Evolutionary conservation across 352 stramenopile species (phyloP).

Genomic region (Globisporangium ultimum): DNA sequence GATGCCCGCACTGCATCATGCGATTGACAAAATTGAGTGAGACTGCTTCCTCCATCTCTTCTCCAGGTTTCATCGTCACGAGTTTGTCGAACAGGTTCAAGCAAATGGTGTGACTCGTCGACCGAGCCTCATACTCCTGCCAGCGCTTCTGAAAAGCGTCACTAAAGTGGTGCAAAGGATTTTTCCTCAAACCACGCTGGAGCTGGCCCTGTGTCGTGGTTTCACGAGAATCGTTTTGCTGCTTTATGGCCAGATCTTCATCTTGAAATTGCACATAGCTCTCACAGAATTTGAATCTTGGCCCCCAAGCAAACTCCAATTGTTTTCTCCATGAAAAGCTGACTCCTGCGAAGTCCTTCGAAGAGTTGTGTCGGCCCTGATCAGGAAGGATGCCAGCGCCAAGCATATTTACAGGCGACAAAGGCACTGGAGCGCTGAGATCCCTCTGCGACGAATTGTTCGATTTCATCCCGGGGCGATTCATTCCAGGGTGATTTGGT

Average conservation of each 20-base stretch:
- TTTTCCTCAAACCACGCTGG: slow-evolving; percentile 18
- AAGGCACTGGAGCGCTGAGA: slow-evolving; percentile 7
- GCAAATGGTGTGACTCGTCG: slow-evolving; percentile 47
- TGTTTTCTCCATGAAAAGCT: slow-evolving; percentile 55
- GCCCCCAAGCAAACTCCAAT: slow-evolving; percentile 53
- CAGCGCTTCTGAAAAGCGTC: slow-evolving; percentile 43
- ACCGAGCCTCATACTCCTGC: slow-evolving; percentile 48
- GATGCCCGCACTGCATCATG: slow-evolving; percentile 56
- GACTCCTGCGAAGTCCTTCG: slow-evolving; percentile 22
- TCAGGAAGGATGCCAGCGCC: slow-evolving; percentile 1
- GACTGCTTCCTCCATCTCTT: slow-evolving; percentile 56
- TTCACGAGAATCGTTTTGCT: background rate
- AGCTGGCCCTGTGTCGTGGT: background rate
- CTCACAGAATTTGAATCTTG: slow-evolving; percentile 44
- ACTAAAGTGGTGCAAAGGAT: slow-evolving; percentile 45
- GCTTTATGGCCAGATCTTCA: background rate
- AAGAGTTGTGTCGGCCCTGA: slow-evolving; percentile 18
- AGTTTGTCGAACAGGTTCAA: slow-evolving; percentile 53
- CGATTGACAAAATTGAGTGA: slow-evolving; percentile 45
- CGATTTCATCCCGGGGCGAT: slow-evolving; percentile 5
- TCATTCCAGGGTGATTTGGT: background rate
- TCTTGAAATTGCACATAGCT: slow-evolving; percentile 4
- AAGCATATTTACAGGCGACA: slow-evolving; percentile 14
- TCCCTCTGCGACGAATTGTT: slow-evolving; percentile 9
- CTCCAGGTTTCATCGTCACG: slow-evolving; percentile 24